A percentile compares a stretch with the other conserved stretches of the same genome.
Evolutionary conservation across 805 yeast genomes (phyloP).

Genomic region (Yamadazyma insecticola): DNA sequence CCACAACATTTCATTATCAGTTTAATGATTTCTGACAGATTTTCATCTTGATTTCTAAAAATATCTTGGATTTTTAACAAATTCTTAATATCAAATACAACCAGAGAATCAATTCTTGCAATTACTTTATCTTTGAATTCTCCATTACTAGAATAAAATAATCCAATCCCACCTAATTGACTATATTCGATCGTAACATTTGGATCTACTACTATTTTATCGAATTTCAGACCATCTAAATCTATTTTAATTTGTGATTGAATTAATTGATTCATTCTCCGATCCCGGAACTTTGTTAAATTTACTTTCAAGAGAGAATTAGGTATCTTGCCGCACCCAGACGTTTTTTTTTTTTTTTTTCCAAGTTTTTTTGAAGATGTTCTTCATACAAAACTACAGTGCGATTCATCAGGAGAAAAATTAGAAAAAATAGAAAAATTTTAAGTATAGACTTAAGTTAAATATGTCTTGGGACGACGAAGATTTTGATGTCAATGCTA

Average conservation of each 20-base stretch:
- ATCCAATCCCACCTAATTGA: constrained; percentile 28
- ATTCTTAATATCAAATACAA: constrained; percentile 17
- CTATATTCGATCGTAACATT: constrained; percentile 15
- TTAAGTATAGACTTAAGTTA: too few relatives aligned
- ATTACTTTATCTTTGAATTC: constrained; percentile 11
- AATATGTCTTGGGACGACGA: constrained; percentile 76
- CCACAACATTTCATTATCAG: constrained; percentile 16
- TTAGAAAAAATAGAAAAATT: neutral
- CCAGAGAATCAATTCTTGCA: constrained; percentile 15
- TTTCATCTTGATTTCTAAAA: constrained; percentile 13
- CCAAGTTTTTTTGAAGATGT: too few relatives aligned
- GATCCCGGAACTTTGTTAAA: too few relatives aligned
- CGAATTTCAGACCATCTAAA: constrained; percentile 11
- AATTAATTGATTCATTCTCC: too few relatives aligned
- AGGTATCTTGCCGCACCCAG: too few relatives aligned
- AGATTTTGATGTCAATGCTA: constrained; percentile 66
- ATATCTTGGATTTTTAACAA: constrained; percentile 15
- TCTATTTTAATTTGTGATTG: too few relatives aligned
- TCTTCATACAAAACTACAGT: too few relatives aligned
- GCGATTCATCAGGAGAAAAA: neutral
- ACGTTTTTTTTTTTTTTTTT: too few relatives aligned
- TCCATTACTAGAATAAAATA: constrained; percentile 14
- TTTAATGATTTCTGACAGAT: constrained; percentile 19
- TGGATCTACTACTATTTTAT: constrained; percentile 13
- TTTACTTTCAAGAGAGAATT: too few relatives aligned